Conservation (phyloP, 805 yeast genomes). For the Ogataea minuta region DNA sequence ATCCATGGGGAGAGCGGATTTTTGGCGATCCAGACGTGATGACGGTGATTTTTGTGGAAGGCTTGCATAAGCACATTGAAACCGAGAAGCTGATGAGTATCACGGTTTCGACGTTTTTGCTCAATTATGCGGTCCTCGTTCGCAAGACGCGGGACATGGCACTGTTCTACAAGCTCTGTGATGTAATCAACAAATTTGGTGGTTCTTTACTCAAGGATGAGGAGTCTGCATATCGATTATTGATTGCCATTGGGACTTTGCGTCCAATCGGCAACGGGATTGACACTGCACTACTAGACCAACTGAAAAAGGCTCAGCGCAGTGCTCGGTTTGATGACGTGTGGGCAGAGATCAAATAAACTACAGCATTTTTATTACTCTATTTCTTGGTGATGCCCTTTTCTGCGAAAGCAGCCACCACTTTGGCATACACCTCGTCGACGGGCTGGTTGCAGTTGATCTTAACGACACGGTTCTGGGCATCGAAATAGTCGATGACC, state of each 20-base stretch:
- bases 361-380: slow-evolving; percentile 1
- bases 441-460: slow-evolving; percentile 79
- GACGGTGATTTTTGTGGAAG: slow-evolving; percentile 35
- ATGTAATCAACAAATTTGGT: slow-evolving; percentile 18
- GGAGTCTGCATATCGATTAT: slow-evolving; percentile 68
- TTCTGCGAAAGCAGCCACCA: slow-evolving; percentile 60
- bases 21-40: slow-evolving; percentile 43
- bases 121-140: slow-evolving; percentile 46
- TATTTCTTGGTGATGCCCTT: slow-evolving; percentile 31
- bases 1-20: slow-evolving; percentile 46
- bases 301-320: slow-evolving; percentile 10
- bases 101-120: slow-evolving; percentile 48
- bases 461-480: slow-evolving; percentile 71
- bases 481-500: slow-evolving; percentile 79
- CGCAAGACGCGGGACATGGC: slow-evolving; percentile 31
- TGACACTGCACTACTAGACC: slow-evolving; percentile 11
- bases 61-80: slow-evolving; percentile 19
- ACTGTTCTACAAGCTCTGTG: slow-evolving; percentile 30
- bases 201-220: slow-evolving; percentile 35
- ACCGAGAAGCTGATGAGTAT: slow-evolving; percentile 31
- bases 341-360: slow-evolving; percentile 22
- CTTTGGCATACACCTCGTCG: slow-evolving; percentile 70
- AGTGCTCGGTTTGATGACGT: slow-evolving; percentile 22
- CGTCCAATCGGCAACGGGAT: slow-evolving; percentile 18
- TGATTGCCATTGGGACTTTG: slow-evolving; percentile 63